Evolutionary conservation across 257 asterid species (phyloP), one percentile per base, ranked within the genome.

Genomic region (Thymus mandschuricus): DNA sequence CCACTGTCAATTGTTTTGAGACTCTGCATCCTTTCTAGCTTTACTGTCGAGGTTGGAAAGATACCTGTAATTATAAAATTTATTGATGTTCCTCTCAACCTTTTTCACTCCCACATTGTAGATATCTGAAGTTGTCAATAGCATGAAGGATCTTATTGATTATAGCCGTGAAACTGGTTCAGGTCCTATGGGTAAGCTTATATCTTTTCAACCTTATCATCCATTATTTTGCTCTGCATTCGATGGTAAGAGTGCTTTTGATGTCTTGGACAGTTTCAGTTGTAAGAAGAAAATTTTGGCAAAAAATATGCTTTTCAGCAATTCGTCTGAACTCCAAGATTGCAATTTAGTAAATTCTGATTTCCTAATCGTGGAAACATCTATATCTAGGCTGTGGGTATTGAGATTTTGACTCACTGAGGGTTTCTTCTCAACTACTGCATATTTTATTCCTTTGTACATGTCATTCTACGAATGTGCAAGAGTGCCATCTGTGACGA

Each of bases 121-220:
- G 99, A 95, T 95, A 84, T 95, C 99, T 9, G 98, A 95, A 81
- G 99, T 95, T 78, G 99, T 95, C 68, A 95, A 95, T 84, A 95
- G 99, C 91, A 95, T 95, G 99, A 95, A 95, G 80, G 99, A 95
- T 90, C 90, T 95, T 65, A 92, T 95, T 54, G 98, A 95, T 70
- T 95, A 86, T 73, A 89, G 99, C 83, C 87, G 95, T 64, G 96
- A 92, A 77, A 88, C 93, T 71, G 87, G 90, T 75, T 72, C 86
- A 7, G 97, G 99, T 80, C 99, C 99, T 41, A 92, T 95, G 98
- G 99, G 99, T 95, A 85, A 81, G 96, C 72, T 79, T 66, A 28
- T 21, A 4, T 54, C 28, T 55, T 52, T 54, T 12, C 41, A 54
- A 2, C 40, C 56, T 66, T 49, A 46, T 57, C 55, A 56, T 49